Base-by-base conservation (phyloP, 2,329 filamentous ascomycete species). In the Calonectria hongkongensis region DNA sequence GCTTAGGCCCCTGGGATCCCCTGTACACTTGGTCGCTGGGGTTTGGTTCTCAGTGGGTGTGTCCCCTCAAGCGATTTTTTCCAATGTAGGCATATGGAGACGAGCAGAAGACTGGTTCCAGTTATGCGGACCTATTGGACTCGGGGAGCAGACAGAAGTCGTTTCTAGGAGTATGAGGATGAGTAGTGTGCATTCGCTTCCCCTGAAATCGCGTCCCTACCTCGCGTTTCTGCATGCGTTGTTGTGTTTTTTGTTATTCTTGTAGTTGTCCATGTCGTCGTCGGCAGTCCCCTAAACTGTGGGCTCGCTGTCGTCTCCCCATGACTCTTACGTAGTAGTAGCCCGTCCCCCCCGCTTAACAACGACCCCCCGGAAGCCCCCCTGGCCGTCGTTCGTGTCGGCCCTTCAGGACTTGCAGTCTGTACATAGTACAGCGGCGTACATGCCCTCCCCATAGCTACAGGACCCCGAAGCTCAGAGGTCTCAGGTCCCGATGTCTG, bases 321-420 rank as follows among this genome's bases (percentile, higher is more conserved):
- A 66, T 66, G 63, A 66, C 63, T 66, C 63, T 66, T 66, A 66
- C 63, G 63, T 41, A 28, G 63, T 51, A 51, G 63, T 33, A 47
- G 45, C 30, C 54, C 28, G 15, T 47, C 47, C 47, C 63, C 62
- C 28, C 62, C 54, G 54, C 63, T 67, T 47, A n/a, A 68, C 28
- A 48, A 62, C 62, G 64, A 71, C 70, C 56, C 54, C 69, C 41
- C 18, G 48, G 27, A 36, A 33, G 48, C 54, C 21, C 58, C 70
- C 70, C 65, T 72, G 70, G 70, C 65, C 56, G 58, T 51, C 65
- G 70, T 72, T 72, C 70, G 70, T 72, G 70, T 68, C 65, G 70
- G 51, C 48, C 27, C 65, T 62, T 54, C 41, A 58, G 54, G 43
- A 70, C 48, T n/a, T 65, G 64, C 30, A 47, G 66, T 25, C 45